phyloP scores from a whole-genome alignment of 495 filamentous ascomycete species.

The Aspergillus coremiiformis region DNA sequence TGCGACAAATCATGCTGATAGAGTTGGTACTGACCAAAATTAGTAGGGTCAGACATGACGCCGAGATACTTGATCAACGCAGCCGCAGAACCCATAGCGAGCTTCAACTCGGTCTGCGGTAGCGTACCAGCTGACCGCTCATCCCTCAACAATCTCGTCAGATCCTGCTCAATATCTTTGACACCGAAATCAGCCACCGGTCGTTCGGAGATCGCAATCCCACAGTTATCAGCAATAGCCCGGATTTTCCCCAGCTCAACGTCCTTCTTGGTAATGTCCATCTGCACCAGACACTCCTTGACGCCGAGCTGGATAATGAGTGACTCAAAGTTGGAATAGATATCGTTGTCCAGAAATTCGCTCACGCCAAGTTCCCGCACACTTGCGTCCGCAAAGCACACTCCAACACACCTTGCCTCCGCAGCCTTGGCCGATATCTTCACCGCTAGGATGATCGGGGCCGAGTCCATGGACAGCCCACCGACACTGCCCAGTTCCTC shows the following conservation, averaged over 20 bases:
- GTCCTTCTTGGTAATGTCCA: constrained; percentile 74
- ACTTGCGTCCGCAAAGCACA: constrained; percentile 97
- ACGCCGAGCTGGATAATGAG: constrained; percentile 93
- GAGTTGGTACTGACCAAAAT: constrained; percentile 93
- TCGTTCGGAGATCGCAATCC: constrained; percentile 78
- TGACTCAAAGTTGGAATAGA: constrained; percentile 97
- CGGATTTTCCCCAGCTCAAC: constrained; percentile 81
- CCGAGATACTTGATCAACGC: constrained; percentile 94
- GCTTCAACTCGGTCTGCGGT: constrained; percentile 87
- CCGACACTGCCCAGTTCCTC: constrained; percentile 74
- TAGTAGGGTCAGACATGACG: constrained; percentile 79
- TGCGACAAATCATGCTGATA: constrained; percentile 97
- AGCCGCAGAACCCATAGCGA: constrained; percentile 93
- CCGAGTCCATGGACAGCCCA: constrained; percentile 62
- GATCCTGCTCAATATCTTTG: constrained; percentile 93
- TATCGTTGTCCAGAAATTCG: constrained; percentile 96
- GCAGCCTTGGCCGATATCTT: constrained; percentile 82
- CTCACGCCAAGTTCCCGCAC: constrained; percentile 92
- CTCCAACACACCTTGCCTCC: constrained; percentile 80
- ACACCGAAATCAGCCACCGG: constrained; percentile 70
- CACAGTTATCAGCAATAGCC: constrained; percentile 84
- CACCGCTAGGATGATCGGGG: constrained; percentile 89
- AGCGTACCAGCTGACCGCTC: constrained; percentile 69
- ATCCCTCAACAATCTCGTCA: constrained; percentile 77
- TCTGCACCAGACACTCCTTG: constrained; percentile 80